phyloP scores from a whole-genome alignment of 2,329 filamentous ascomycete species.

The Neonectria punicea region DNA sequence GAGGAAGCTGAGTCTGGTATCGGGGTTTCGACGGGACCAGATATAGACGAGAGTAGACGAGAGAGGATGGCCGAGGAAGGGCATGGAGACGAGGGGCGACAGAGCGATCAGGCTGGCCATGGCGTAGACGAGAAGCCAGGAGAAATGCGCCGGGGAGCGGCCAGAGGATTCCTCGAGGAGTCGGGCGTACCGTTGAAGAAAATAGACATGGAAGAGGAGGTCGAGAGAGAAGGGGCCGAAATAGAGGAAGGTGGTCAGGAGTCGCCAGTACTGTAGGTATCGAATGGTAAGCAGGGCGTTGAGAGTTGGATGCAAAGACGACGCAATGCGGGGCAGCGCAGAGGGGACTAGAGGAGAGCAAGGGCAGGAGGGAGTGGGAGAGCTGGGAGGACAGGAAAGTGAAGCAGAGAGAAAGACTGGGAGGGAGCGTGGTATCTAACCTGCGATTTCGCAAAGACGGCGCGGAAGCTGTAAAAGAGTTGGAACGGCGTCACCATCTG shows the following conservation, averaged over 20 bases:
- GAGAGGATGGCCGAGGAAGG: slow-evolving; percentile 92
- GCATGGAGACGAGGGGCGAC: slow-evolving; percentile 89
- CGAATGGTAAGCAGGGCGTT: slow-evolving; percentile 27
- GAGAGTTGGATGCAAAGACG: background rate
- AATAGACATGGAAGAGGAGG: slow-evolving; percentile 97
- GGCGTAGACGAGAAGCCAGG: slow-evolving; percentile 91
- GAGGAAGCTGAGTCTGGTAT: slow-evolving; percentile 88
- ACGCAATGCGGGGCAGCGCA: background rate
- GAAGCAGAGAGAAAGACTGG: background rate
- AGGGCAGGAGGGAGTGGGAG: background rate
- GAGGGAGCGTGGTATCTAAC: slow-evolving; percentile 58
- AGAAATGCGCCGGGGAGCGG: slow-evolving; percentile 90
- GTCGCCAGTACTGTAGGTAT: slow-evolving; percentile 85
- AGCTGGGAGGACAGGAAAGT: background rate
- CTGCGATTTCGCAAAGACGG: slow-evolving; percentile 92
- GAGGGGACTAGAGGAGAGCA: background rate
- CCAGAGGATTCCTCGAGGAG: slow-evolving; percentile 96
- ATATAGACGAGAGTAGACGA: slow-evolving; percentile 97
- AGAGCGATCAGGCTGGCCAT: slow-evolving; percentile 81
- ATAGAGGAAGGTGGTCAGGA: slow-evolving; percentile 97
- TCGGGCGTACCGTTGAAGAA: slow-evolving; percentile 94
- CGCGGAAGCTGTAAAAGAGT: slow-evolving; percentile 94
- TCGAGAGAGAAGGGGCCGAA: slow-evolving; percentile 95
- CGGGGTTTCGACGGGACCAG: slow-evolving; percentile 94
- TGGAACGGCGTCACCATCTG: slow-evolving; percentile 93